phyloP scores from a whole-genome alignment of 2,329 filamentous ascomycete species.

The Fusarium protoensiforme region DNA sequence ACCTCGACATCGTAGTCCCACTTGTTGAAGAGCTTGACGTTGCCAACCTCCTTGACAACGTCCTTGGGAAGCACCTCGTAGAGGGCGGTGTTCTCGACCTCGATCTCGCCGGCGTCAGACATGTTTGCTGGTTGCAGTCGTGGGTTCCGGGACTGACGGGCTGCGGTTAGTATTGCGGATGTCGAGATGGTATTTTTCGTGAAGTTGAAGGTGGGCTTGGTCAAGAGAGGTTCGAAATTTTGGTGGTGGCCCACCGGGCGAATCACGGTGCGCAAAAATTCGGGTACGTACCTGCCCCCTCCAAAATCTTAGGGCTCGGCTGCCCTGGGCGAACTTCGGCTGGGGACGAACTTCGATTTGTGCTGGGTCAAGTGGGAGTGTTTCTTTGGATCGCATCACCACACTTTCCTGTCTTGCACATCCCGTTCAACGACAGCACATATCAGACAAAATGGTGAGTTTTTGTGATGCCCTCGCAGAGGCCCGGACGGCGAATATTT shows the following conservation, averaged over 20 bases:
- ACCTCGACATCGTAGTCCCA: slow-evolving; percentile 99
- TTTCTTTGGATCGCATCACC: slow-evolving; percentile 42
- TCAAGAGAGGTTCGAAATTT: slow-evolving; percentile 50
- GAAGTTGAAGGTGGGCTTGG: slow-evolving; percentile 49
- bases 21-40: slow-evolving; percentile 98
- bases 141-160: slow-evolving; percentile 50
- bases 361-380: slow-evolving; percentile 42
- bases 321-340: slow-evolving; percentile 53
- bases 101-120: slow-evolving; percentile 96
- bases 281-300: slow-evolving; percentile 43
- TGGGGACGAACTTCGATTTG: slow-evolving; percentile 13
- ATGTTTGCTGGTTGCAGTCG: slow-evolving; percentile 70
- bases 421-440: slow-evolving; percentile 54
- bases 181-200: slow-evolving; percentile 49
- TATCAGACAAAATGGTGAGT: slow-evolving; percentile 58
- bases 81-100: slow-evolving; percentile 82
- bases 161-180: slow-evolving; percentile 52
- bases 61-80: slow-evolving; percentile 93
- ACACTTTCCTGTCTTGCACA: slow-evolving; percentile 48
- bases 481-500: slow-evolving; percentile 20
- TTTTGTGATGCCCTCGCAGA: slow-evolving; percentile 15
- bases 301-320: slow-evolving; percentile 53
- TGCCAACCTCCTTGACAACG: slow-evolving; percentile 87
- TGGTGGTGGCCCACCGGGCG: slow-evolving; percentile 48
- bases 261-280: slow-evolving; percentile 49